Evolutionary conservation across 2,329 filamentous ascomycete species (phyloP), one percentile per base, ranked within the genome.

Genomic region (Metarhizium rileyi): DNA sequence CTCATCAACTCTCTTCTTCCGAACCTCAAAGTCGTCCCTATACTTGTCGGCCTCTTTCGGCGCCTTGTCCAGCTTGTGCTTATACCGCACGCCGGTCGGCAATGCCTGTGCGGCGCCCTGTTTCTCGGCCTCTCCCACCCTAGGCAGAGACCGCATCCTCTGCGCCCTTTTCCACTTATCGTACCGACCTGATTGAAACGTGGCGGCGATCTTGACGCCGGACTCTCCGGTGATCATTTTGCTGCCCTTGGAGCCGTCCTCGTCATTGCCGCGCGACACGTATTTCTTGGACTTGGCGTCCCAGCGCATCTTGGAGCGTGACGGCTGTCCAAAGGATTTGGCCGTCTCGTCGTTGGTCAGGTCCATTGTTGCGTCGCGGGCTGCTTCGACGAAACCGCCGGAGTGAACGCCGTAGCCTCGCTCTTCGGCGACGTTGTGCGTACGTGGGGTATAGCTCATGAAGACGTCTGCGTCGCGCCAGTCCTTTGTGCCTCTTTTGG

Each of bases 201-300:
- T 86, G 43, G 93, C 90, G 1, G 93, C 89, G 59, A 98, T 96
- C 74, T 96, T 97, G 72, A 91, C 88, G 49, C 93, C 93, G 61
- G 82, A 88, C 71, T 98, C 93, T 60, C 93, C 90, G 54, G 81
- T 78, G 50, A 96, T 84, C 71, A 96, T 84, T 62, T 77, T 78
- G 52, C 70, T 66, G 44, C 78, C 78, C 62, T 83, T 84, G 59
- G 74, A 94, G 36, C 93, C 93, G 70, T 98, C 94, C 59, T 95
- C 87, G 70, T 98, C 93, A 74, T 98, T 97, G 59, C 83, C 83
- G 33, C 87, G 81, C 12, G 87, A 76, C 33, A 98, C 91, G 70
- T 97, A 98, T 70, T 96, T 97, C 70, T 87, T 94, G 61, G 83
- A 81, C 68, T 95, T 95, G 73, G 94, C 91, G 72, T 98, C 93